A percentile compares a stretch with the other conserved stretches of the same genome.
phyloP scores from a whole-genome alignment of 305 asterid genomes.

The Stenogyne calaminthoides region DNA sequence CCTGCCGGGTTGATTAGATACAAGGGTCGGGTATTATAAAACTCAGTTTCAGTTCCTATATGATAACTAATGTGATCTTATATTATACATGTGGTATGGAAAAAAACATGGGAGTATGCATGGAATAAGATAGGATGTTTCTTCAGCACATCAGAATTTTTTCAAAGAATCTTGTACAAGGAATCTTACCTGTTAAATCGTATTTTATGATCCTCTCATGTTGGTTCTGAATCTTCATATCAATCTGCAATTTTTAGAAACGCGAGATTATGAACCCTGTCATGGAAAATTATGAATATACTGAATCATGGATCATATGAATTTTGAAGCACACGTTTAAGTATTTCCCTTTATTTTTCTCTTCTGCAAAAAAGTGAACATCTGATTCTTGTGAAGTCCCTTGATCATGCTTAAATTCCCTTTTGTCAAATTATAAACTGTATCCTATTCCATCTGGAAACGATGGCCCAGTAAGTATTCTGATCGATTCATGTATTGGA shows the following conservation, averaged over 20 bases:
- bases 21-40: neutral
- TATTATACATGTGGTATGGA: neutral
- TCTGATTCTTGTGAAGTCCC: neutral
- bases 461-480: no score
- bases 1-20: neutral
- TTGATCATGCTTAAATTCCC: neutral
- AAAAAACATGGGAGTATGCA: neutral
- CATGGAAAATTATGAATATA: neutral
- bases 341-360: no score
- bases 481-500: neutral
- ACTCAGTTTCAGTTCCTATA: neutral
- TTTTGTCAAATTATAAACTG: neutral
- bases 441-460: neutral
- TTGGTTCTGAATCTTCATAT: neutral
- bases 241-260: neutral
- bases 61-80: neutral
- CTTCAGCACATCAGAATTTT: neutral
- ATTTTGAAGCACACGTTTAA: neutral
- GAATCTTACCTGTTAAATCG: neutral
- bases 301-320: neutral
- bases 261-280: neutral
- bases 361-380: neutral
- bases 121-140: neutral
- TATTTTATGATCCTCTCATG: neutral
- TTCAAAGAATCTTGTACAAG: neutral